Base-by-base conservation (phyloP, 2,329 filamentous ascomycete genomes). In the Akanthomyces dipterigenus region DNA sequence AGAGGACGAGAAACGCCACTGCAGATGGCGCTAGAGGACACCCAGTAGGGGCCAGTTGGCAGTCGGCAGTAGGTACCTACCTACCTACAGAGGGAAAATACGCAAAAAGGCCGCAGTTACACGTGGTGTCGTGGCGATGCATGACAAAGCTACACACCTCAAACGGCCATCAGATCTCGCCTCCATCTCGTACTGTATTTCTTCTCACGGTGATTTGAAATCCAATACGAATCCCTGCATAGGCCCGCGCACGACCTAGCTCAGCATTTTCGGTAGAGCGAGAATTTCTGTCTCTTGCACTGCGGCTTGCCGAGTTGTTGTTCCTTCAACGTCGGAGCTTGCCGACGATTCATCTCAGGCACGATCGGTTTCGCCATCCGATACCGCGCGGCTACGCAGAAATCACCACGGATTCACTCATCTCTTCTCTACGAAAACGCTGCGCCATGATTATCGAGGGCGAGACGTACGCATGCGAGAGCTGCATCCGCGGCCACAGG, bases 401-500 rank as follows among this genome's bases (percentile, higher is more conserved):
- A 34, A 34, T 34, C 31, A 34, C 7, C 7, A 4, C 11, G 11
- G 8, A 34, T 45, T n/a, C n/a, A n/a, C n/a, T n/a, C n/a, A n/a
- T n/a, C n/a, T n/a, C n/a, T n/a, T n/a, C n/a, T n/a, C n/a, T n/a
- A n/a, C n/a, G n/a, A n/a, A n/a, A n/a, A n/a, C n/a, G n/a, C n/a
- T n/a, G n/a, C 26, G 18, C 28, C 12, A 62, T 62, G 60, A 62
- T 62, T 26, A 57, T 62, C 20, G 60, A 62, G 26, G 60, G 60
- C 34, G 60, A 62, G 24, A 56, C 60, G 26, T 62, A 57, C 31
- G 53, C 60, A 1, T 62, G 60, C 60, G 60, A 56, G 31, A 38
- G 53, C 53, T 62, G 60, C 60, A 46, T 62, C 20, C 60, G 60
- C 20, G 60, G 60, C 20, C 60, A 62, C 40, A 48, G 60, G n/a